Evolutionary conservation across 78 protist species (phyloP).

Genomic region (Acrasis kona): DNA sequence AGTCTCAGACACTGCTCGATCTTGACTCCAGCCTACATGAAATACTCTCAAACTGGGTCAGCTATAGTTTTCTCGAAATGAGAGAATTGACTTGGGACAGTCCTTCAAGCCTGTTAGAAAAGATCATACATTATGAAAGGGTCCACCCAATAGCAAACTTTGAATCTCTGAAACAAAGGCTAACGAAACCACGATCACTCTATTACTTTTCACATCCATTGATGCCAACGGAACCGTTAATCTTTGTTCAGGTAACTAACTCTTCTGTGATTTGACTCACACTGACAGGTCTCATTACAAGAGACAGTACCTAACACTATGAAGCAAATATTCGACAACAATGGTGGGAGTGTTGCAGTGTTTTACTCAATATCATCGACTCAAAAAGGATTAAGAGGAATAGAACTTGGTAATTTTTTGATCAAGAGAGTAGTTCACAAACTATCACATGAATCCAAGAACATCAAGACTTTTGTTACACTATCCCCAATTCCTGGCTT

Average conservation of each 20-base stretch:
- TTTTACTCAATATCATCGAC: constrained; percentile 30
- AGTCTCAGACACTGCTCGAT: too few species aligned
- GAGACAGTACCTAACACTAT: neutral
- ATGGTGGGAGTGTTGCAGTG: constrained; percentile 5
- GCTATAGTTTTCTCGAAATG: too few species aligned
- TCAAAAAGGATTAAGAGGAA: constrained; percentile 22
- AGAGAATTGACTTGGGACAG: neutral
- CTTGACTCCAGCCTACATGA: too few species aligned
- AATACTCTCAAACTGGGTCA: too few species aligned
- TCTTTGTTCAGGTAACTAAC: constrained; percentile 23
- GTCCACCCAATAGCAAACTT: constrained; percentile 22
- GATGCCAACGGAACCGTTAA: constrained; percentile 26
- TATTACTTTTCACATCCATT: constrained; percentile 23
- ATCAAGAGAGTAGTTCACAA: constrained; percentile 30
- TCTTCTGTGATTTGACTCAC: neutral
- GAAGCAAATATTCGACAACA: neutral
- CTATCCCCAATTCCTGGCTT: constrained; percentile 52
- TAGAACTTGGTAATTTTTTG: constrained; percentile 45
- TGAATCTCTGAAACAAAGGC: constrained; percentile 16
- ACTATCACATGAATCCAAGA: neutral
- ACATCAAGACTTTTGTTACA: constrained; percentile 7
- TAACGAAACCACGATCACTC: neutral
- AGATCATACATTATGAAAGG: constrained; percentile 21
- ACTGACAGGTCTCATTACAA: neutral
- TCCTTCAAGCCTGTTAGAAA: neutral